Evolutionary conservation across 805 yeast species (phyloP).

Genomic region (Candida corydali): DNA sequence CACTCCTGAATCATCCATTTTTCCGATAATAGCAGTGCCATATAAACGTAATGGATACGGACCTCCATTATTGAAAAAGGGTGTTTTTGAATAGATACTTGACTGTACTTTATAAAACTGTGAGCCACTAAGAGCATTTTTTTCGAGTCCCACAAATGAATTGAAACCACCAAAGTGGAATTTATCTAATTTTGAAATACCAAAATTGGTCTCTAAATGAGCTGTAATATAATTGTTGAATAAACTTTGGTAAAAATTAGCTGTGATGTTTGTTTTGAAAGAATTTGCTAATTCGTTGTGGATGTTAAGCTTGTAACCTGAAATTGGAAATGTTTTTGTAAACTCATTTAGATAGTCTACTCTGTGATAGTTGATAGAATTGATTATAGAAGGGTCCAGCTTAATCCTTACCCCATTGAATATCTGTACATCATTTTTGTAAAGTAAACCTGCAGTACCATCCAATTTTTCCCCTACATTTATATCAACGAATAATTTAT

Average conservation of each 20-base stretch:
- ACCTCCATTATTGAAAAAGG: conserved; percentile 28
- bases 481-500: conserved; percentile 34
- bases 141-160: conserved; percentile 65
- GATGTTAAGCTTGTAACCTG: conserved; percentile 59
- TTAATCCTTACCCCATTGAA: conserved; percentile 56
- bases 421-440: conserved; percentile 18
- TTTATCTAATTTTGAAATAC: conserved; percentile 50
- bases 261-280: conserved; percentile 13
- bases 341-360: conserved; percentile 17
- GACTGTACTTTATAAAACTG: conserved; percentile 53
- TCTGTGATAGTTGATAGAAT: conserved; percentile 20
- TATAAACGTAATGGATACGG: conserved; percentile 47
- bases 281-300: conserved; percentile 46
- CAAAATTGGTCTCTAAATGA: conserved; percentile 48
- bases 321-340: conserved; percentile 34
- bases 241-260: conserved; percentile 34
- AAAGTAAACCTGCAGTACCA: conserved; percentile 49
- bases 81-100: conserved; percentile 58
- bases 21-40: conserved; percentile 63
- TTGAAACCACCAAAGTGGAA: conserved; percentile 81
- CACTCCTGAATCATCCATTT: conserved; percentile 30
- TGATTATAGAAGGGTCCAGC: conserved; percentile 31
- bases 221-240: conserved; percentile 40
- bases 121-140: conserved; percentile 73
- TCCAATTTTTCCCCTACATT: conserved; percentile 39